These are phyloP conservation scores for Jasminum sambac DNA, from an alignment of 257 asterid genomes.

Conservation along the genomic window DNA sequence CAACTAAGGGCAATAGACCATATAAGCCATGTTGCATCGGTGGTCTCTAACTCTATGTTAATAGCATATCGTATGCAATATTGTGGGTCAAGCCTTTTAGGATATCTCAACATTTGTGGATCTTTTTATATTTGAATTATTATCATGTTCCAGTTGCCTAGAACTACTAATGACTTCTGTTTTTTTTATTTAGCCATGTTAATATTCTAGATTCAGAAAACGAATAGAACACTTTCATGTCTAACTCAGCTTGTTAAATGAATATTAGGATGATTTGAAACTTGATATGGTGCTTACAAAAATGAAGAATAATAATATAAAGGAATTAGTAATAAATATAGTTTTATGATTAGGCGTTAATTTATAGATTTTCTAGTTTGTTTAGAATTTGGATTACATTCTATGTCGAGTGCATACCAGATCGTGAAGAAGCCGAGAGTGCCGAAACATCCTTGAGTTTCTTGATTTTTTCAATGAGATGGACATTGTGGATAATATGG, in stretches of 20 bases:
- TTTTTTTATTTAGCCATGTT: neutral
- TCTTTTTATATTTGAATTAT: neutral
- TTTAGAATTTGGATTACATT: too few species aligned
- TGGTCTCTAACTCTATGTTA: neutral
- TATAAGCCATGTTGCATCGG: slow-evolving; percentile 7
- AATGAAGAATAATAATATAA: too few species aligned
- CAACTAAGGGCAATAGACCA: neutral
- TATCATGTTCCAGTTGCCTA: neutral
- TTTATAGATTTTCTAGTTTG: neutral
- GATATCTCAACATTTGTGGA: neutral
- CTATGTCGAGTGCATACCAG: slow-evolving; percentile 45
- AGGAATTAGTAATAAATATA: too few species aligned
- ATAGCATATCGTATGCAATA: neutral
- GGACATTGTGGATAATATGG: slow-evolving; percentile 23
- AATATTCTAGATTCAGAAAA: neutral
- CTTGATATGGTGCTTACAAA: too few species aligned
- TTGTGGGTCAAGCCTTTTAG: slow-evolving; percentile 5
- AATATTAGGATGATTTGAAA: neutral
- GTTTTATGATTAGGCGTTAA: too few species aligned
- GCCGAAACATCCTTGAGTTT: slow-evolving; percentile 52
- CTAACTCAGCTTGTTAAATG: neutral
- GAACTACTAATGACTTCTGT: neutral
- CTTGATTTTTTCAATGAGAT: slow-evolving; percentile 46
- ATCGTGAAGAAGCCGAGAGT: slow-evolving; percentile 52
- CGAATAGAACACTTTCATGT: neutral